A percentile compares a stretch with the other conserved stretches of the same genome.
Evolutionary conservation across 2,329 filamentous ascomycete species (phyloP).

Genomic region (Diaporthe nobilis): DNA sequence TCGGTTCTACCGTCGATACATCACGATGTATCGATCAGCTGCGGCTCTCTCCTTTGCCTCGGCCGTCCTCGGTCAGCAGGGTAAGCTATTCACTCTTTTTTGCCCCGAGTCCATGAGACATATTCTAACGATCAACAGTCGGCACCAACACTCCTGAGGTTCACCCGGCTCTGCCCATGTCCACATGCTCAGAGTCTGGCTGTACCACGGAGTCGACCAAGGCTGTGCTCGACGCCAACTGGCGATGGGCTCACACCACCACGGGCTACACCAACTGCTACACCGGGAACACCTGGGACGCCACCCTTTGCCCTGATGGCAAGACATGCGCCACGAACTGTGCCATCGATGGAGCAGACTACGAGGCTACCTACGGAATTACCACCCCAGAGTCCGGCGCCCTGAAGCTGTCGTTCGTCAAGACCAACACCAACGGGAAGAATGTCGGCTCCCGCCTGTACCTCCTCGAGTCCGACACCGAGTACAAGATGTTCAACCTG

Average conservation of each 20-base stretch:
- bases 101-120: no score
- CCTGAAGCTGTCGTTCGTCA: conserved; percentile 64
- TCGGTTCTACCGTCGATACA: not conserved
- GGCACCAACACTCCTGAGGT: conserved; percentile 57
- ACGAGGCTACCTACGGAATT: conserved; percentile 65
- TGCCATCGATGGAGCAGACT: conserved; percentile 68
- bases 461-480: conserved; percentile 49
- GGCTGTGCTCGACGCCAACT: conserved; percentile 62
- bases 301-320: conserved; percentile 62
- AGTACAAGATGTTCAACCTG: conserved; percentile 67
- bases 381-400: conserved; percentile 61
- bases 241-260: conserved; percentile 69
- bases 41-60: conserved; percentile 47
- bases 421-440: conserved; percentile 51
- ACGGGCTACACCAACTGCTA: conserved; percentile 65
- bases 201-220: conserved; percentile 60
- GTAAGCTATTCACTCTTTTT: not conserved
- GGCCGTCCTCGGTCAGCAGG: conserved; percentile 50
- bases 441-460: conserved; percentile 55
- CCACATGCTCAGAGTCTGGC: conserved; percentile 60
- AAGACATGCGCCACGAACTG: conserved; percentile 68
- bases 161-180: conserved; percentile 63
- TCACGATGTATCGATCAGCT: conserved; percentile 45
- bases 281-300: conserved; percentile 63
- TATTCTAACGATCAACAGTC: conserved; percentile 46